Percentiles rank a stretch among this genome's conserved stretches.
Conservation (phyloP, 1,139 yeast species). For the Protomyces inundatus region DNA sequence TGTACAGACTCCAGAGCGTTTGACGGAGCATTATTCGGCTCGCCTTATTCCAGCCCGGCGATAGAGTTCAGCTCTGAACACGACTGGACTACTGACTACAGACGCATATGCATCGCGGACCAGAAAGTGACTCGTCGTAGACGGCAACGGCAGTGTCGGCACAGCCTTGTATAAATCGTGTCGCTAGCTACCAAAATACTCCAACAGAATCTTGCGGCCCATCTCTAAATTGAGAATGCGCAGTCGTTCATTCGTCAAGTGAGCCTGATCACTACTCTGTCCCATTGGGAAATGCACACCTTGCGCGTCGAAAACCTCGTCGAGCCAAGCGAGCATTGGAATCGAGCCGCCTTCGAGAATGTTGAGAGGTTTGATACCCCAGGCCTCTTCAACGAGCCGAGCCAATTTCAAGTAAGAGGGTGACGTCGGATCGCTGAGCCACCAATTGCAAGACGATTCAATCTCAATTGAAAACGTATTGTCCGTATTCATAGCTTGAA, state of each 20-base stretch:
- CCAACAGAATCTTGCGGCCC: conserved; percentile 56
- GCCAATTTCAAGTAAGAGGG: conserved; percentile 62
- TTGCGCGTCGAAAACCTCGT: conserved; percentile 72
- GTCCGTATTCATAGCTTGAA: conserved; percentile 49
- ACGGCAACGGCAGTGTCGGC: no score
- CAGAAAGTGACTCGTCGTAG: no score
- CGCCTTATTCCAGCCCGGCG: no score
- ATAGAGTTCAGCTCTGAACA: no score
- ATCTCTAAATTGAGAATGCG: conserved; percentile 73
- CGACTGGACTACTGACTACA: no score
- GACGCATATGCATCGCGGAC: no score
- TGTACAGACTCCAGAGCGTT: no score
- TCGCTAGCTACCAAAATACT: neutral
- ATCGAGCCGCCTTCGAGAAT: conserved; percentile 96
- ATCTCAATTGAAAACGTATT: conserved; percentile 51
- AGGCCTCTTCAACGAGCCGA: conserved; percentile 54
- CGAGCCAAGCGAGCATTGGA: conserved; percentile 81
- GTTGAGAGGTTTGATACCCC: conserved; percentile 69
- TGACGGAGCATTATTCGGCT: no score
- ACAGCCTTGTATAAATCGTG: neutral
- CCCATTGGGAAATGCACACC: conserved; percentile 98
- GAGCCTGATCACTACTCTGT: conserved; percentile 91
- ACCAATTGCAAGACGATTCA: conserved; percentile 84
- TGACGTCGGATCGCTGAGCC: conserved; percentile 85
- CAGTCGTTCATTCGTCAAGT: conserved; percentile 77